Base-by-base conservation (phyloP, 495 filamentous ascomycete genomes). In the Thermothielavioides terrestris region DNA sequence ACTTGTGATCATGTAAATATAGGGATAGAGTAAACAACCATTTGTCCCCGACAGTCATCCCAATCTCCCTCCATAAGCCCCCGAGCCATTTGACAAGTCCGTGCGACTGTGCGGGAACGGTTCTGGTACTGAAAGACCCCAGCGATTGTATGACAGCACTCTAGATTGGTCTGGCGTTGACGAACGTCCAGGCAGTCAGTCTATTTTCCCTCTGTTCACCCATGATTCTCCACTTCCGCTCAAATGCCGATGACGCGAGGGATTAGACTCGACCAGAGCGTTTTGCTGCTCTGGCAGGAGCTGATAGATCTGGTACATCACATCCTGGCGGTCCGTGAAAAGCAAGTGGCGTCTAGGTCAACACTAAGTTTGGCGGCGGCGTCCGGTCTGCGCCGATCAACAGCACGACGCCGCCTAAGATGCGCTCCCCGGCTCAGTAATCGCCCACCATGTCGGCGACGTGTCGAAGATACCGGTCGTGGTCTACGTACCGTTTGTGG, bases 391-490 rank as follows among this genome's bases (percentile, higher is more conserved):
- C 44, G 46, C 32, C 63, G 46, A 40, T 67, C 62, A 70, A 68
- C 7, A 63, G 25, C 4, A 59, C 52, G 14, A 69, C 62, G n/a
- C 60, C 62, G n/a, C 65, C 59, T 0, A 67, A 49, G 30, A 64
- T 60, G 11, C 60, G 50, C 9, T 48, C 45, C 46, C 64, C 65
- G 31, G 60, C 65, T 65, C 61, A 68, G 49, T 66, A 68, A n/a
- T n/a, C n/a, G 21, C 63, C 67, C 17, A 64, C 61, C 10, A 60
- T 39, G 50, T 68, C 63, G 6, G 58, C 61, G 8, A 62, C 54
- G 10, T 52, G 55, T 5, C 59, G 40, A 14, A 63, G 61, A 40
- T 66, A 69, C 27, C 59, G 55, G 17, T 62, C 34, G 17, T 41
- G 30, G n/a, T 60, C 47, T 14, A 21, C 2, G 41, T 66, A 68